A percentile compares a stretch with the other conserved stretches of the same genome.
Conservation (phyloP, 1,284 basidiomycete species). For the Leccinum subspadiceum region DNA sequence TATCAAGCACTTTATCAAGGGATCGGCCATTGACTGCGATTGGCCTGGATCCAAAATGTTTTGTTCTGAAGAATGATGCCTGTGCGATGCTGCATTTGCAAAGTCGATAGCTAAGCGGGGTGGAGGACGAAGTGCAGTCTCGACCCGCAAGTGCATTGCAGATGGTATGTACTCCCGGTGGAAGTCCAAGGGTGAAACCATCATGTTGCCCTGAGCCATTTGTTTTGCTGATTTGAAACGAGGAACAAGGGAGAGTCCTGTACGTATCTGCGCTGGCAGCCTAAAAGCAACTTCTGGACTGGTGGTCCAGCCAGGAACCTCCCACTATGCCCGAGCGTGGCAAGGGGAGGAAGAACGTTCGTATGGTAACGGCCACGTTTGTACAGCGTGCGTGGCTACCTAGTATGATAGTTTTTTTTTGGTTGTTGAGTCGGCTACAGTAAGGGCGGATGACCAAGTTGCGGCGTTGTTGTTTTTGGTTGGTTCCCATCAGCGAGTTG, state of each 20-base stretch:
- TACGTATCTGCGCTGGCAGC: background rate
- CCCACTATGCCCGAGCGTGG: background rate
- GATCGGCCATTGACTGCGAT: background rate
- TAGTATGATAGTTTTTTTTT: background rate
- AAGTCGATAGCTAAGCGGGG: background rate
- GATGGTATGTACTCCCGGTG: background rate
- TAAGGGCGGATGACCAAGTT: conserved; percentile 21
- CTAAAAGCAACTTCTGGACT: conserved; percentile 1
- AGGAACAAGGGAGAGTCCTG: no score
- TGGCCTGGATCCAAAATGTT: conserved; percentile 1
- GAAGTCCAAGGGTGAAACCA: background rate
- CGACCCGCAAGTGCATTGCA: background rate
- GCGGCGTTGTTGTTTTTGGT: background rate
- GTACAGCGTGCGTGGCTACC: conserved; percentile 16
- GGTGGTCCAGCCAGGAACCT: background rate
- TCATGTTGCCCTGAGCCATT: conserved; percentile 7
- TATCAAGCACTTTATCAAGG: background rate
- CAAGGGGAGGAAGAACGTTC: background rate
- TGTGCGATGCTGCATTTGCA: background rate
- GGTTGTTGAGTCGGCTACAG: background rate
- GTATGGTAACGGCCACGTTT: conserved; percentile 13
- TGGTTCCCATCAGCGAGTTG: conserved; percentile 6
- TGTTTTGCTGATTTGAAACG: background rate
- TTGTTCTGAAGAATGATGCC: conserved; percentile 1
- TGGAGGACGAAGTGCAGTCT: no score